Percentiles rank a stretch among this genome's conserved stretches.
Conservation (phyloP, 345 rosid genomes). For the Pistacia atlantica region DNA sequence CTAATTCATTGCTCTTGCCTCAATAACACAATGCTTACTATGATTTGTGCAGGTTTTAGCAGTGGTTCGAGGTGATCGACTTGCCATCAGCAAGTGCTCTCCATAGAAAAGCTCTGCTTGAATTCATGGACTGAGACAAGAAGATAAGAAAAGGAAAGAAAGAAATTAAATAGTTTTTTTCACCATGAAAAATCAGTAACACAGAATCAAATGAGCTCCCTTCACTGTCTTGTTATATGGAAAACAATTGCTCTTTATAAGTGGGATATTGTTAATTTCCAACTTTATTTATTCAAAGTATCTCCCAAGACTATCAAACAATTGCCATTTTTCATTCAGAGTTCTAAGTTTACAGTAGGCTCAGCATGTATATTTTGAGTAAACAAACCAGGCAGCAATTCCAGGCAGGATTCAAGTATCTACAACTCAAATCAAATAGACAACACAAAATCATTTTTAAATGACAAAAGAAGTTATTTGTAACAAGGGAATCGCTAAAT, state of each 20-base stretch:
- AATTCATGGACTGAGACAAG: neutral
- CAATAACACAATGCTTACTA: neutral
- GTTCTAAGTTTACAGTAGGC: neutral
- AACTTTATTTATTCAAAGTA: neutral
- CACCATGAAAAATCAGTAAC: neutral
- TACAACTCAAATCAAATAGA: neutral
- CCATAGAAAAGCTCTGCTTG: no score
- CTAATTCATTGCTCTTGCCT: neutral
- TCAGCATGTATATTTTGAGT: slow-evolving; percentile 25
- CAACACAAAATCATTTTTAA: neutral
- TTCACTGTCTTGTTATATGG: slow-evolving; percentile 6
- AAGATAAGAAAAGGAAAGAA: no score
- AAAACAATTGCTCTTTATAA: neutral
- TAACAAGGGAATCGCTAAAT: no score
- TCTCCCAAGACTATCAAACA: no score
- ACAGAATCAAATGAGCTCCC: neutral
- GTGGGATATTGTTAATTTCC: neutral
- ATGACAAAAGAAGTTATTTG: neutral
- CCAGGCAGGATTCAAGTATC: slow-evolving; percentile 1
- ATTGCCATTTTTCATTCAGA: neutral
- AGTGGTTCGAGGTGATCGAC: slow-evolving; percentile 48
- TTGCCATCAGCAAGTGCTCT: slow-evolving; percentile 12
- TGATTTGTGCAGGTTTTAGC: slow-evolving; percentile 42
- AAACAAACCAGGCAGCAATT: slow-evolving; percentile 19
- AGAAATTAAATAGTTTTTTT: no score